A percentile compares a stretch with the other conserved stretches of the same genome.
Conservation (phyloP, 805 yeast genomes). For the Jamesozyma piceae region DNA sequence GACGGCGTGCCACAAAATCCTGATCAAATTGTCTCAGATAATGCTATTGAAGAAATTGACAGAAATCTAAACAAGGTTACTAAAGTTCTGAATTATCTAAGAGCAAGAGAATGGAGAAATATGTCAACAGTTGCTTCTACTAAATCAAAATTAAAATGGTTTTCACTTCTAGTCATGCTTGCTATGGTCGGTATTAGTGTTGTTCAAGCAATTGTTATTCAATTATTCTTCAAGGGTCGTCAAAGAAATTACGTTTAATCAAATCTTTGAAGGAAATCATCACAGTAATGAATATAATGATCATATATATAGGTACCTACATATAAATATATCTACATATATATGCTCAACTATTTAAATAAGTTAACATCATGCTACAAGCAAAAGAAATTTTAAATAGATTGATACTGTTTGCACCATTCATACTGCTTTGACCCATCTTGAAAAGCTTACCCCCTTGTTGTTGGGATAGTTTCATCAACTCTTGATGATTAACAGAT, state of each 20-base stretch:
- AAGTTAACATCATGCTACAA: constrained; percentile 19
- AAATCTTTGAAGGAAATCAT: background rate
- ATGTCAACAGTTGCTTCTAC: constrained; percentile 83
- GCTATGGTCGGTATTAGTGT: constrained; percentile 71
- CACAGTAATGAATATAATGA: background rate
- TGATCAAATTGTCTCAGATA: constrained; percentile 45
- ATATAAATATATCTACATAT: background rate
- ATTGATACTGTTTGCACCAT: constrained; percentile 16
- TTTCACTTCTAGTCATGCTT: constrained; percentile 59
- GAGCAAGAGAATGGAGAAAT: constrained; percentile 94
- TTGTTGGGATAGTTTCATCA: constrained; percentile 4
- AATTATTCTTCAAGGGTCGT: constrained; percentile 59
- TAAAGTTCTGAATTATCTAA: constrained; percentile 69
- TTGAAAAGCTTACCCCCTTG: constrained; percentile 11
- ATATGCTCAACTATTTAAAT: constrained; percentile 11
- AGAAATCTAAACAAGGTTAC: constrained; percentile 48
- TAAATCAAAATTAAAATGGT: constrained; percentile 66
- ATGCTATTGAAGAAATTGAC: constrained; percentile 49
- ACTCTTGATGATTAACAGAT: constrained; percentile 12
- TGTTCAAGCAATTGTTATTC: constrained; percentile 72
- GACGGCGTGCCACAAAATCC: constrained; percentile 22
- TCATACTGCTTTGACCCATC: constrained; percentile 14
- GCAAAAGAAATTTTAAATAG: constrained; percentile 21
- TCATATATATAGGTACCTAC: background rate
- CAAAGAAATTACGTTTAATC: constrained; percentile 32